These are phyloP conservation scores for Stemphylium vesicarium DNA, from an alignment of 2,329 filamentous ascomycete genomes.

Conservation along the genomic window DNA sequence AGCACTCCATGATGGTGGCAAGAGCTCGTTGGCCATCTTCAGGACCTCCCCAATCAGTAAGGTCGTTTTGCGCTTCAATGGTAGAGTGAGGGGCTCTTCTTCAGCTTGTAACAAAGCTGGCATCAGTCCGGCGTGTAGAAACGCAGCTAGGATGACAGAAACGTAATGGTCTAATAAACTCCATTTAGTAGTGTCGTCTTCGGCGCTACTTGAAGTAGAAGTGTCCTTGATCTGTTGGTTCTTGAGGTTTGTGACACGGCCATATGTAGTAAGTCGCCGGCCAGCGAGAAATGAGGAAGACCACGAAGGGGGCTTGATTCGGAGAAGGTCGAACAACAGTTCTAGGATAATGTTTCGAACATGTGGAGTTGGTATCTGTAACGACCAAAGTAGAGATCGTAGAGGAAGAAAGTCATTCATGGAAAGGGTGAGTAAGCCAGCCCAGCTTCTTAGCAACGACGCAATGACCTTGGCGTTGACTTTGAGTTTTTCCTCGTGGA, in stretches of 20 bases:
- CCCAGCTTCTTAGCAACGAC: slow-evolving; percentile 91
- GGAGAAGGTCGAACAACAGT: slow-evolving; percentile 79
- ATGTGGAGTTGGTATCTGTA: slow-evolving; percentile 64
- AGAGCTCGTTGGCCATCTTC: slow-evolving; percentile 83
- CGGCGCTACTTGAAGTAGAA: slow-evolving; percentile 69
- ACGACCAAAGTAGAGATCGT: slow-evolving; percentile 74
- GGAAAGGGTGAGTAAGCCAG: slow-evolving; percentile 84
- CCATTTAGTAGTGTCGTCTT: slow-evolving; percentile 66
- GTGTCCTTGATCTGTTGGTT: slow-evolving; percentile 61
- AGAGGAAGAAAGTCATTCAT: slow-evolving; percentile 89
- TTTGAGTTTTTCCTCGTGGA: slow-evolving; percentile 71
- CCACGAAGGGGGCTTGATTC: slow-evolving; percentile 94
- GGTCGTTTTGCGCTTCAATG: slow-evolving; percentile 85
- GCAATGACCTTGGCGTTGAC: slow-evolving; percentile 92
- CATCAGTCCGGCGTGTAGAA: slow-evolving; percentile 79
- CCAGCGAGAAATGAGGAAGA: slow-evolving; percentile 94
- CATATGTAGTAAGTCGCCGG: slow-evolving; percentile 90
- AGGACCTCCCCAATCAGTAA: slow-evolving; percentile 89
- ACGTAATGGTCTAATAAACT: slow-evolving; percentile 96
- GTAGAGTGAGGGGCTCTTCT: slow-evolving; percentile 69
- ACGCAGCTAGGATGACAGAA: slow-evolving; percentile 81
- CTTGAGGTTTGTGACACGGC: slow-evolving; percentile 86
- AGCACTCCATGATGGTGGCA: slow-evolving; percentile 82
- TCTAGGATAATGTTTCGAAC: slow-evolving; percentile 83
- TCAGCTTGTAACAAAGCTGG: slow-evolving; percentile 64